Conservation (phyloP, 257 asterid species). For the Solanum bulbocastanum region DNA sequence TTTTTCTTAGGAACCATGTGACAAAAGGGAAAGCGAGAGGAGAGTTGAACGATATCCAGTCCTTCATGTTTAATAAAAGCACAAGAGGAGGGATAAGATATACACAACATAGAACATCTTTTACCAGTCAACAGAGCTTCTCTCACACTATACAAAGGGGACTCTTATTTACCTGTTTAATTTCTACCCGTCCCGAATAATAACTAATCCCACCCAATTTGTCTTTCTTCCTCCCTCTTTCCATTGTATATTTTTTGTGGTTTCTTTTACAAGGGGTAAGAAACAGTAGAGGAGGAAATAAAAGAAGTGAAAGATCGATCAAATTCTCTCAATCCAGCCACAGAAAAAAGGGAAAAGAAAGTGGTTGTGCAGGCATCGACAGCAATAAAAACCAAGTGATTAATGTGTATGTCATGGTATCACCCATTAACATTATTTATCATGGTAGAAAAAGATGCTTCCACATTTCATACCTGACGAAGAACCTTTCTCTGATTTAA, state of each 20-base stretch:
- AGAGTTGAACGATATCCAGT: neutral
- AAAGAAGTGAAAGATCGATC: neutral
- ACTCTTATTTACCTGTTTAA: neutral
- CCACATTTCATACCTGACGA: conserved; percentile 61
- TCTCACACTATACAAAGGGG: neutral
- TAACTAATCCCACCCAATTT: neutral
- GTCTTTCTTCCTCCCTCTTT: neutral
- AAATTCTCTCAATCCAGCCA: neutral
- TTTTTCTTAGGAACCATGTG: neutral
- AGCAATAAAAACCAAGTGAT: neutral
- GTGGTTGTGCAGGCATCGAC: neutral
- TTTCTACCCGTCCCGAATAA: neutral
- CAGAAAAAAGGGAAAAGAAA: neutral
- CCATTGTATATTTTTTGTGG: neutral
- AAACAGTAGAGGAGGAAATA: neutral
- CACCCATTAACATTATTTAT: neutral
- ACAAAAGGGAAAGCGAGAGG: neutral
- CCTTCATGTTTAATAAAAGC: neutral
- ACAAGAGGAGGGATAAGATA: neutral
- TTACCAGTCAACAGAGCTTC: neutral
- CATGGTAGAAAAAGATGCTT: neutral
- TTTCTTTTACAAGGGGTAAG: neutral
- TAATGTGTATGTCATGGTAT: neutral
- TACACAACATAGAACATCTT: neutral
- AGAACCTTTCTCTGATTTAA: conserved; percentile 55